These are phyloP conservation scores for Crithidia sp. DNA, from an alignment of 208 protist species.

Conservation along the genomic window DNA sequence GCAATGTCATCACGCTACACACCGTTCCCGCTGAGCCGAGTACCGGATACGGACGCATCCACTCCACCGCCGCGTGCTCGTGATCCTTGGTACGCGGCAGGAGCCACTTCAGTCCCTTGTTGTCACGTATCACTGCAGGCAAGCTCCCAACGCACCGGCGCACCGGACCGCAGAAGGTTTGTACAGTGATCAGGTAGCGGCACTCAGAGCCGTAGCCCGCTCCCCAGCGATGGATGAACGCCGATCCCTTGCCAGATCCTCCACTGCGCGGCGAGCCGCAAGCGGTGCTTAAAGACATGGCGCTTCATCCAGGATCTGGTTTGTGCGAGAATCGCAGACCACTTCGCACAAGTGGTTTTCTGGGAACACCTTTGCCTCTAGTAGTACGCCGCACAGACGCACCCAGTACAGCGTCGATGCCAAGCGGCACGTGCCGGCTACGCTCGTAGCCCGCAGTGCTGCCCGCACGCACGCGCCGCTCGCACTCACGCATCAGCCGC, in stretches of 20 bases:
- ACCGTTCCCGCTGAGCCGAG: slow-evolving; percentile 3
- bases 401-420: slow-evolving; percentile 11
- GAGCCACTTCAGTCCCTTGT: slow-evolving; percentile 3
- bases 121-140: neutral
- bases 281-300: no score
- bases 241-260: no score
- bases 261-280: no score
- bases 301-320: no score
- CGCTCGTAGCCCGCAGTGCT: neutral
- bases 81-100: neutral
- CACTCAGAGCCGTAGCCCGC: no score
- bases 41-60: neutral
- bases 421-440: slow-evolving; percentile 1
- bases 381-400: no score
- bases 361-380: neutral
- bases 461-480: slow-evolving; percentile 10
- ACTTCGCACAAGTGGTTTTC: neutral
- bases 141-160: no score
- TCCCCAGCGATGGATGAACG: no score
- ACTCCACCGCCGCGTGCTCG: neutral
- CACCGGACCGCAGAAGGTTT: no score
- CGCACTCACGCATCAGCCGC: slow-evolving; percentile 30
- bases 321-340: no score
- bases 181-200: no score
- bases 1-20: neutral